Evolutionary conservation across 768 basidiomycete genomes (phyloP).

Genomic region (Suillus bovinus): DNA sequence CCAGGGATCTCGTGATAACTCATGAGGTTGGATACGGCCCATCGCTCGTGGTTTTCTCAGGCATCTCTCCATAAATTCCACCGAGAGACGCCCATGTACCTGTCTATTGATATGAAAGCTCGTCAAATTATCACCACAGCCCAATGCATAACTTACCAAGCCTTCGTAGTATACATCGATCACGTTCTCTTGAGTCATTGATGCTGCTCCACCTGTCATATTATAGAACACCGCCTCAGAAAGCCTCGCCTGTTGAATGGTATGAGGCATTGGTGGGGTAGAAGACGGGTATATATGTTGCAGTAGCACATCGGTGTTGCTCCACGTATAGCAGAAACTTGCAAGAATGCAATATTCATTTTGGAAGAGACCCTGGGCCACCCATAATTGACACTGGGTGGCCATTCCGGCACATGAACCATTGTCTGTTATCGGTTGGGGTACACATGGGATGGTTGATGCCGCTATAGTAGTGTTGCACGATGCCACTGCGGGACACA

Average conservation of each 20-base stretch:
- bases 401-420: slow-evolving; percentile 22
- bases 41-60: slow-evolving; percentile 11
- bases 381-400: slow-evolving; percentile 20
- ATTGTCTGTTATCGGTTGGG: slow-evolving; percentile 23
- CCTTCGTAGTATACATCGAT: slow-evolving; percentile 23
- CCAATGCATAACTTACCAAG: slow-evolving; percentile 15
- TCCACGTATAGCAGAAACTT: slow-evolving; percentile 26
- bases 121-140: neutral
- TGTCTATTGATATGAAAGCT: slow-evolving; percentile 14
- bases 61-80: slow-evolving; percentile 10
- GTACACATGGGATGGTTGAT: slow-evolving; percentile 15
- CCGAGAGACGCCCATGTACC: slow-evolving; percentile 13
- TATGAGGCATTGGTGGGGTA: slow-evolving; percentile 9
- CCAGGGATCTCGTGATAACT: neutral
- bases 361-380: slow-evolving; percentile 23
- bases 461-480: slow-evolving; percentile 12
- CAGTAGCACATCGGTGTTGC: slow-evolving; percentile 22
- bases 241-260: slow-evolving; percentile 15
- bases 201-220: slow-evolving; percentile 19
- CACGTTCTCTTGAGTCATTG: slow-evolving; percentile 22
- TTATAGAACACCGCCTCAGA: slow-evolving; percentile 21
- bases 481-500: slow-evolving; percentile 19
- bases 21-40: slow-evolving; percentile 26
- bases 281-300: slow-evolving; percentile 16
- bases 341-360: slow-evolving; percentile 26